Conservation (phyloP, 2,329 filamentous ascomycete species). For the Microascus cirrosus region DNA sequence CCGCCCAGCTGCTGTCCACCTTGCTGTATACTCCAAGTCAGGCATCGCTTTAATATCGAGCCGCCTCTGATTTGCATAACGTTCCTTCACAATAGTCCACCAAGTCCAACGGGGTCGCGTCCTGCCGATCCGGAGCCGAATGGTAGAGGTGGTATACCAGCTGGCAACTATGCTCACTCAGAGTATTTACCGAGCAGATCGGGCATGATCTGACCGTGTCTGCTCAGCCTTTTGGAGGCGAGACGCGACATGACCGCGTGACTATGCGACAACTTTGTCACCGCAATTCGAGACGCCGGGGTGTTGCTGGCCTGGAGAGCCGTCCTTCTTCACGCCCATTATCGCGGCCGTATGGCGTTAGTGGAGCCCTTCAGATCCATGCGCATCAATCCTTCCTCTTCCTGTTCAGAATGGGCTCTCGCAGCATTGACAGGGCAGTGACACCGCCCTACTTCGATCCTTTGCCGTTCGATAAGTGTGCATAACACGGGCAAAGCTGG, state of each 20-base stretch:
- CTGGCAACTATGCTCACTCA: background rate
- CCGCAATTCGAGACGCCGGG: background rate
- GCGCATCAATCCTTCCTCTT: background rate
- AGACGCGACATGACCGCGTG: conserved; percentile 4
- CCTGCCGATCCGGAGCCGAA: background rate
- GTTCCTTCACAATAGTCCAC: background rate
- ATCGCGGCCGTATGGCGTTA: background rate
- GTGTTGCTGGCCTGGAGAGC: background rate
- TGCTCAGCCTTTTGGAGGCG: background rate
- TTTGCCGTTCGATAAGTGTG: background rate
- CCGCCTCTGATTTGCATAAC: conserved; percentile 4
- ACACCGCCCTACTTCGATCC: background rate
- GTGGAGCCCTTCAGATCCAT: background rate
- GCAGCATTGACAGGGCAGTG: background rate
- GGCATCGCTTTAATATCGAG: conserved; percentile 5
- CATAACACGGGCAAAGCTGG: no score
- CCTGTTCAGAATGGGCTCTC: background rate
- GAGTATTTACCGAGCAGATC: background rate
- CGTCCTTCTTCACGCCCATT: background rate
- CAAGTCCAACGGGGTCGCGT: background rate
- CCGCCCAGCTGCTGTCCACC: background rate
- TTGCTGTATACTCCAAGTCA: background rate
- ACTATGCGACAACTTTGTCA: conserved; percentile 3
- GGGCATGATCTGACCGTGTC: background rate
- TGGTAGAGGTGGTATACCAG: conserved; percentile 1